phyloP scores from a whole-genome alignment of 2,329 filamentous ascomycete genomes.

The Cucurbitaria berberidis region DNA sequence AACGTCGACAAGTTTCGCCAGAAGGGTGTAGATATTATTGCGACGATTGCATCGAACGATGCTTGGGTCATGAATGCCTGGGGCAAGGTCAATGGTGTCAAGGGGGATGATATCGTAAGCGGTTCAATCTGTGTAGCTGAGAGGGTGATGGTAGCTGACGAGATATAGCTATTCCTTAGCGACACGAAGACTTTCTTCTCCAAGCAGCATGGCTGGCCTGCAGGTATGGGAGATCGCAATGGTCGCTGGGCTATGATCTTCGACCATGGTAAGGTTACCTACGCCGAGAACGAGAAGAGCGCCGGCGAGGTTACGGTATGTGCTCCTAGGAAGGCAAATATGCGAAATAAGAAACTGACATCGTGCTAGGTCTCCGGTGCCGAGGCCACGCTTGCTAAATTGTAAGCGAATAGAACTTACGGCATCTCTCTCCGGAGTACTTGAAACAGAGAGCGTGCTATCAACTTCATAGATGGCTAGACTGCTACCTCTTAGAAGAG shows the following conservation, averaged over 20 bases:
- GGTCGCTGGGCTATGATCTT: constrained; percentile 80
- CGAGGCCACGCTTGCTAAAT: constrained; percentile 56
- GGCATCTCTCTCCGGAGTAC: not conserved
- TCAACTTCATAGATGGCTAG: not conserved
- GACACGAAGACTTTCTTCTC: constrained; percentile 77
- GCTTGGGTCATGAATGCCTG: constrained; percentile 86
- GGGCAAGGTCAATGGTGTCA: constrained; percentile 85
- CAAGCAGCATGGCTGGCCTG: constrained; percentile 77
- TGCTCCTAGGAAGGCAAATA: not conserved
- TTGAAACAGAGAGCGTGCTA: not conserved
- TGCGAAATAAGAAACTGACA: constrained; percentile 8
- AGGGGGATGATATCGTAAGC: constrained; percentile 70
- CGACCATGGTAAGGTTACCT: constrained; percentile 78
- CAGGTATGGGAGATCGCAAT: constrained; percentile 71
- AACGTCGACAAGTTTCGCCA: constrained; percentile 73
- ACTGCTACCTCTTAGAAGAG: not conserved
- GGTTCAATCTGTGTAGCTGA: not conserved
- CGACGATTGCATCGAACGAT: constrained; percentile 85
- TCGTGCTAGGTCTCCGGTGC: constrained; percentile 56
- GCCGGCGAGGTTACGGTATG: constrained; percentile 55
- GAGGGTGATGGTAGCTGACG: not conserved
- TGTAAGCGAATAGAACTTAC: constrained; percentile 36
- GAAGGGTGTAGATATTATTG: constrained; percentile 83
- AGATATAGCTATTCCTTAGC: constrained; percentile 71
- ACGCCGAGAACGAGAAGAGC: constrained; percentile 74